These are phyloP conservation scores for Termitomyces sp. DNA, from an alignment of 768 basidiomycete species.

Conservation along the genomic window DNA sequence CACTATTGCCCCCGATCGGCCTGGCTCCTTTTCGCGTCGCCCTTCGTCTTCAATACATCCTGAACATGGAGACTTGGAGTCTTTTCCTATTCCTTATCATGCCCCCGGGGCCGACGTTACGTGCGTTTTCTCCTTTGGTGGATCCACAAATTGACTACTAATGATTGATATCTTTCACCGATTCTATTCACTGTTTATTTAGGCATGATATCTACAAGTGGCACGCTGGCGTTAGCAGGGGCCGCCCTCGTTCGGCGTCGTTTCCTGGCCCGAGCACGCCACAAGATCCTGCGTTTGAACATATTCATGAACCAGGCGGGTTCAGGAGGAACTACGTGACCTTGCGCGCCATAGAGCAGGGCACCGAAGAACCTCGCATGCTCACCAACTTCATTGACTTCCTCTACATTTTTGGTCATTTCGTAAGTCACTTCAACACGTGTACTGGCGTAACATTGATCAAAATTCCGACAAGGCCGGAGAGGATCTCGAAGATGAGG, in stretches of 20 bases:
- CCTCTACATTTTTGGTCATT: slow-evolving; percentile 91
- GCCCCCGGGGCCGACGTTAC: slow-evolving; percentile 89
- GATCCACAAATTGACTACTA: not conserved
- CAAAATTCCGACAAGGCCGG: slow-evolving; percentile 57
- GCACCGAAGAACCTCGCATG: slow-evolving; percentile 52
- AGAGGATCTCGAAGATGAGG: slow-evolving; percentile 86
- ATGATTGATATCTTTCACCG: not conserved
- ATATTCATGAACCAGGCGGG: slow-evolving; percentile 93
- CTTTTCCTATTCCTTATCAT: slow-evolving; percentile 86
- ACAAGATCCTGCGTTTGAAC: slow-evolving; percentile 77
- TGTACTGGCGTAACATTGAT: not conserved
- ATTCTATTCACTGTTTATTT: not conserved
- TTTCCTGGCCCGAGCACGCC: slow-evolving; percentile 52
- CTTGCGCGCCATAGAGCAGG: slow-evolving; percentile 63
- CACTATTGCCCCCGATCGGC: slow-evolving; percentile 20
- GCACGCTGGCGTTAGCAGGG: slow-evolving; percentile 69
- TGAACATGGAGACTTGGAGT: slow-evolving; percentile 49
- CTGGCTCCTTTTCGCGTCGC: slow-evolving; percentile 18
- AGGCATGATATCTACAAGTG: slow-evolving; percentile 96
- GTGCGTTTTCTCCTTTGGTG: slow-evolving; percentile 45
- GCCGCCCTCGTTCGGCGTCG: slow-evolving; percentile 64
- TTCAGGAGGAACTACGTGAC: slow-evolving; percentile 88
- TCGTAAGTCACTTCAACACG: slow-evolving; percentile 49
- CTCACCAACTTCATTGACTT: slow-evolving; percentile 93
- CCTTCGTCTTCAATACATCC: slow-evolving; percentile 22